Percentiles rank a stretch among this genome's conserved stretches.
These are phyloP conservation scores for Amborella trichopoda DNA, from an alignment of 164 flowering plant species.

Conservation along the genomic window DNA sequence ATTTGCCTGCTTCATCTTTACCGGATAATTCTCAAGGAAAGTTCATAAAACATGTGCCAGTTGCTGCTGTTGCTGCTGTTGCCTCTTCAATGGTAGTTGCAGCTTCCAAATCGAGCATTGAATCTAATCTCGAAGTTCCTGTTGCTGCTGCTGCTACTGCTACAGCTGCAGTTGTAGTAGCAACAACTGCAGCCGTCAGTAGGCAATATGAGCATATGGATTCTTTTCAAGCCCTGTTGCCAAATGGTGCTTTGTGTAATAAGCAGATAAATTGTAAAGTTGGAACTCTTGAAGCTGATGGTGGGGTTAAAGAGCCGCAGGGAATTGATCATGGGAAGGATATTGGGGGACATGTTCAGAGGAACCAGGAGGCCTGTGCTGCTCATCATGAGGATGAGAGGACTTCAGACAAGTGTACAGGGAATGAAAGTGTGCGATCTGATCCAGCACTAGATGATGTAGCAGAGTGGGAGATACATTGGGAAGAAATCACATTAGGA, in stretches of 20 bases:
- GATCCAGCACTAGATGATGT: constrained; percentile 71
- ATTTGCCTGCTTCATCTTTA: constrained; percentile 2
- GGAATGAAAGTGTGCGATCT: constrained; percentile 55
- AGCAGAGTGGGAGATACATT: constrained; percentile 80
- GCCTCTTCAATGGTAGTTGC: constrained; percentile 92
- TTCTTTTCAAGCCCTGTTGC: constrained; percentile 11
- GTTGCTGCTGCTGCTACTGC: constrained; percentile 90
- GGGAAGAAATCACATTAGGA: constrained; percentile 91
- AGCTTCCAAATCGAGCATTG: constrained; percentile 49
- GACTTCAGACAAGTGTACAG: constrained; percentile 58
- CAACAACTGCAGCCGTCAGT: constrained; percentile 71
- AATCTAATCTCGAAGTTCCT: constrained; percentile 49
- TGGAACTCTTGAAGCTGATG: constrained; percentile 33
- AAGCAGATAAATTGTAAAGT: constrained; percentile 12
- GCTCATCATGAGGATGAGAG: constrained; percentile 53
- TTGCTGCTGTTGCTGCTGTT: constrained; percentile 82
- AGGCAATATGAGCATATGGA: constrained; percentile 52
- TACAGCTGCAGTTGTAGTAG: constrained; percentile 82
- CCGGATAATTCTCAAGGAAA: constrained; percentile 16
- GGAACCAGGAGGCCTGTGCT: constrained; percentile 18
- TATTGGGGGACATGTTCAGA: not conserved
- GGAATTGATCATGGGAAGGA: constrained; percentile 1
- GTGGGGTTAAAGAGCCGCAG: constrained; percentile 11
- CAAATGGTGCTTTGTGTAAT: constrained; percentile 10
- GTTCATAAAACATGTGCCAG: constrained; percentile 47